Conservation (phyloP, 2,329 filamentous ascomycete genomes). For the Ophiostoma pallidulum region DNA sequence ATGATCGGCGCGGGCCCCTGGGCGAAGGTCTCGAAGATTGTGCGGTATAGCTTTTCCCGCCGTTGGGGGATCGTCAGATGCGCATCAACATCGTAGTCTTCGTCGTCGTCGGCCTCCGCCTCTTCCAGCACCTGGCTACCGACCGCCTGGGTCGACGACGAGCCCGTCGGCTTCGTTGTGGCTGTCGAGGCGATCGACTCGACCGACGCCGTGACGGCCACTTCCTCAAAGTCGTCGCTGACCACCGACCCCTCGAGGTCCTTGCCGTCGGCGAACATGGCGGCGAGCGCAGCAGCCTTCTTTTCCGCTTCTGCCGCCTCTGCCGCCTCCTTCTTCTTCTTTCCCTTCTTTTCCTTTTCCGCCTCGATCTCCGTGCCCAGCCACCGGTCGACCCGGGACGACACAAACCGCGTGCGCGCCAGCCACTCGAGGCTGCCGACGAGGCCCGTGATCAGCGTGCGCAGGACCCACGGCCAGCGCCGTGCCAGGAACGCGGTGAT, state of each 20-base stretch:
- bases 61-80: slow-evolving; percentile 15
- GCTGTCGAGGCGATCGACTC: slow-evolving; percentile 2
- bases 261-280: neutral
- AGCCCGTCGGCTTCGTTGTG: slow-evolving; percentile 19
- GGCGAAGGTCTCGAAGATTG: slow-evolving; percentile 23
- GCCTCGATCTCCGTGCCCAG: slow-evolving; percentile 28
- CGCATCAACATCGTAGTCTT: slow-evolving; percentile 4
- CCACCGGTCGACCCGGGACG: slow-evolving; percentile 19
- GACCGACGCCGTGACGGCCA: slow-evolving; percentile 18
- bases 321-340: slow-evolving; percentile 33
- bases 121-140: neutral
- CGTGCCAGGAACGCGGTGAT: slow-evolving; percentile 16
- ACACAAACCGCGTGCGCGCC: slow-evolving; percentile 15
- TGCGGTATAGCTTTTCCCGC: slow-evolving; percentile 21
- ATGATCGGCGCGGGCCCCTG: slow-evolving; percentile 21
- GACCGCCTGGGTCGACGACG: neutral
- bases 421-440: slow-evolving; percentile 19
- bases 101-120: neutral
- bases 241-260: neutral
- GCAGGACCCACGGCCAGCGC: slow-evolving; percentile 20
- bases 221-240: slow-evolving; percentile 4
- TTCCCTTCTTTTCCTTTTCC: slow-evolving; percentile 43
- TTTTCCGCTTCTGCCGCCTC: slow-evolving; percentile 29
- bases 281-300: slow-evolving; percentile 21
- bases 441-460: slow-evolving; percentile 13